Conservation (phyloP, 768 basidiomycete genomes). For the Tulasnella sp. region DNA sequence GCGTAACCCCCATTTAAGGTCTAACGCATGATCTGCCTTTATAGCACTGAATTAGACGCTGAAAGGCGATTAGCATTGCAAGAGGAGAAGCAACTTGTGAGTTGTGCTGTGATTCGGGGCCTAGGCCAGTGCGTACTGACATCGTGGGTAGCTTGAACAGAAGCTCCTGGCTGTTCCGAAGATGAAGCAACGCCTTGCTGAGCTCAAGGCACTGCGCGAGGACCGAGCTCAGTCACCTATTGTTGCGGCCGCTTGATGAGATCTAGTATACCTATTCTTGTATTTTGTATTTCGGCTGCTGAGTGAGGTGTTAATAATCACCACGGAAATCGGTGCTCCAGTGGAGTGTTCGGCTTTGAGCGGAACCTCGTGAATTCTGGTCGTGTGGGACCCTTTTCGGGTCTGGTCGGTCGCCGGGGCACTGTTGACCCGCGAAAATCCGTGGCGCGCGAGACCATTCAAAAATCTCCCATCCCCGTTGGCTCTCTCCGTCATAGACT, state of each 20-base stretch:
- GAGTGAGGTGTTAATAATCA: not conserved
- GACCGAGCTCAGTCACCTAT: constrained; percentile 32
- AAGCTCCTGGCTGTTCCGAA: constrained; percentile 89
- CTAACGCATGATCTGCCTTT: constrained; percentile 18
- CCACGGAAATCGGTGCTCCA: not conserved
- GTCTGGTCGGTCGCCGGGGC: constrained; percentile 12
- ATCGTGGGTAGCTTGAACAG: constrained; percentile 52
- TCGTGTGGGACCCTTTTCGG: constrained; percentile 8
- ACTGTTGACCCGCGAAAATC: constrained; percentile 12
- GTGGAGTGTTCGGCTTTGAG: not conserved
- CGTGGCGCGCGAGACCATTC: constrained; percentile 13
- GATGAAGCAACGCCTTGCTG: constrained; percentile 69
- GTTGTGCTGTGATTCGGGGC: not conserved
- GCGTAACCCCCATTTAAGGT: not conserved
- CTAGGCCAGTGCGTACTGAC: not conserved
- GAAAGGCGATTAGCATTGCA: constrained; percentile 86
- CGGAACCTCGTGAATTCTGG: not conserved
- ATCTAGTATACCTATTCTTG: not conserved
- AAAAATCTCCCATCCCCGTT: constrained; percentile 19
- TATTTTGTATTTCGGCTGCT: not conserved
- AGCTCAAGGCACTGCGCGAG: constrained; percentile 50
- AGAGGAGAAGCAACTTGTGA: constrained; percentile 79
- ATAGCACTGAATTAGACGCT: constrained; percentile 81
- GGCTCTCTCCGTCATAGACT: constrained; percentile 8
- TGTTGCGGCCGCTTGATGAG: not conserved